Percentiles rank a stretch among this genome's conserved stretches.
phyloP scores from a whole-genome alignment of 2,329 filamentous ascomycete species.

The Byssoonygena ceratinophila region DNA sequence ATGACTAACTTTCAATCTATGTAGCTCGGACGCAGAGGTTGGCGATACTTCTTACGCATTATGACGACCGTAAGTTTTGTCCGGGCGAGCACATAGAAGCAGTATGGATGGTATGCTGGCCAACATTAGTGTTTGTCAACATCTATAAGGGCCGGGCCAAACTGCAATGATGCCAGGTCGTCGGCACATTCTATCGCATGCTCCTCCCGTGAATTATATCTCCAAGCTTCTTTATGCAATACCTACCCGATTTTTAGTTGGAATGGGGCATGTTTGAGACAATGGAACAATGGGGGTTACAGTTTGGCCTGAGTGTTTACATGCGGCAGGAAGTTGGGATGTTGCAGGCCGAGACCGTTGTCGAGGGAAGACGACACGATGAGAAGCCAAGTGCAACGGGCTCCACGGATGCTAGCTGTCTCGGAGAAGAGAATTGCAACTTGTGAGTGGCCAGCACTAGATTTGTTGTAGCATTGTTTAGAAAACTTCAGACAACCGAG shows the following conservation, averaged over 20 bases:
- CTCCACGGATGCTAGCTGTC: background rate
- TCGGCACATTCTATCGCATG: background rate
- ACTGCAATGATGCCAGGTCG: background rate
- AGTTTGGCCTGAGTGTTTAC: background rate
- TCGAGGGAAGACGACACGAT: background rate
- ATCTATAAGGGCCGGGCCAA: too few relatives aligned
- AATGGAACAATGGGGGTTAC: conserved; percentile 4
- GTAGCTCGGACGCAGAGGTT: too few relatives aligned
- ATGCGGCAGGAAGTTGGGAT: background rate
- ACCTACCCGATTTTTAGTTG: background rate
- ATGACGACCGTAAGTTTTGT: too few relatives aligned
- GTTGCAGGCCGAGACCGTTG: background rate
- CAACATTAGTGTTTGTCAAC: too few relatives aligned
- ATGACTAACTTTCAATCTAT: too few relatives aligned
- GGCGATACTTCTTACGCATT: too few relatives aligned
- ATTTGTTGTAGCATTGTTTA: background rate
- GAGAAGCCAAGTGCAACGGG: conserved; percentile 4
- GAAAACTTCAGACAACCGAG: conserved; percentile 1
- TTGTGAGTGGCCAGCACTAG: background rate
- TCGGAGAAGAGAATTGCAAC: background rate
- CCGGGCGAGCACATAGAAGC: too few relatives aligned
- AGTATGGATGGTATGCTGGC: too few relatives aligned
- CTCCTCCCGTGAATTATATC: background rate
- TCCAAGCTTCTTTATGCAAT: background rate
- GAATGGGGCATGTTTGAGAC: background rate